Percentiles rank a stretch among this genome's conserved stretches.
phyloP scores from a whole-genome alignment of 2,329 filamentous ascomycete species.

The Trichophyton rubrum region DNA sequence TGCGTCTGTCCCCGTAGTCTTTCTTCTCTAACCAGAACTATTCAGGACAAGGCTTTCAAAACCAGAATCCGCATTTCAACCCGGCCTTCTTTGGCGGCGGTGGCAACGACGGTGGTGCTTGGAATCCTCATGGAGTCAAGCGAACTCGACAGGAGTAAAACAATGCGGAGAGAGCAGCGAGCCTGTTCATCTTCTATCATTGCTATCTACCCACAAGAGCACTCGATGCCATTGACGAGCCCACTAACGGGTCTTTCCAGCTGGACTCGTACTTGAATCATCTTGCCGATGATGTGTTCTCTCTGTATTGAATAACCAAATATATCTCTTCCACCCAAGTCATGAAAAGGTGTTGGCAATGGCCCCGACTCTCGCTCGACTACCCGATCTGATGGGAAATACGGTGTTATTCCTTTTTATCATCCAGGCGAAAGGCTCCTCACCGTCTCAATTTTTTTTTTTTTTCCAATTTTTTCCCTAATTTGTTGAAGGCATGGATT shows the following conservation, averaged over 20 bases:
- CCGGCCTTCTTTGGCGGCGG: constrained; percentile 55
- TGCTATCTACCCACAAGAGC: background rate
- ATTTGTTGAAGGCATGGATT: background rate
- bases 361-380: background rate
- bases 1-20: background rate
- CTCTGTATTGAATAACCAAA: background rate
- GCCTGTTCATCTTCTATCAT: background rate
- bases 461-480: background rate
- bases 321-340: background rate
- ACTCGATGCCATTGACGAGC: background rate
- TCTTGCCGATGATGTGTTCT: background rate
- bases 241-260: background rate
- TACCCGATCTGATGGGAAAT: background rate
- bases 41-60: constrained; percentile 47
- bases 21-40: constrained; percentile 9
- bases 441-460: background rate
- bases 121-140: constrained; percentile 74
- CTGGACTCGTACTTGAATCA: background rate
- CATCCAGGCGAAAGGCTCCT: background rate
- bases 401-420: background rate
- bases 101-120: constrained; percentile 44
- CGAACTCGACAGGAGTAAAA: constrained; percentile 57
- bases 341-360: background rate
- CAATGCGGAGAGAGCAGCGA: background rate
- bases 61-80: constrained; percentile 58